Conservation (phyloP, 2,329 filamentous ascomycete genomes). For the Epichloe bromicola region DNA sequence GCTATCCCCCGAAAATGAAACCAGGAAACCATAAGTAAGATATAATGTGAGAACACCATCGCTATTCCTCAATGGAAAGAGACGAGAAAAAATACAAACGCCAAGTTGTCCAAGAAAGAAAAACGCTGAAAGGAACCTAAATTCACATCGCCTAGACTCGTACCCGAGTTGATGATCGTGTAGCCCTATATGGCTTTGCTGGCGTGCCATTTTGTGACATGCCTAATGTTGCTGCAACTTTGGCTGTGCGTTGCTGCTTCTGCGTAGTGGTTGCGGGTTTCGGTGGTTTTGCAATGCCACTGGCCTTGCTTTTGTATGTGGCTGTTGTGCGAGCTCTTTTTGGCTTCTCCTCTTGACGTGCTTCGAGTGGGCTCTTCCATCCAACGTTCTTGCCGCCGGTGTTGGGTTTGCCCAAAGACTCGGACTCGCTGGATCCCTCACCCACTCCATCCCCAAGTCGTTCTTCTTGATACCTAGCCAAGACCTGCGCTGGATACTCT, state of each 20-base stretch:
- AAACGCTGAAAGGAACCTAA: neutral
- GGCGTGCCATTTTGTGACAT: slow-evolving; percentile 23
- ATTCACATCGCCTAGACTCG: slow-evolving; percentile 2
- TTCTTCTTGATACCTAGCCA: slow-evolving; percentile 18
- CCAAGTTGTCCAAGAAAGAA: neutral
- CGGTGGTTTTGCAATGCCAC: slow-evolving; percentile 18
- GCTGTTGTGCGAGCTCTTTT: slow-evolving; percentile 11
- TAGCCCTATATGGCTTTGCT: slow-evolving; percentile 18
- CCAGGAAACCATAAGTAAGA: neutral
- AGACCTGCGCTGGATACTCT: slow-evolving; percentile 21
- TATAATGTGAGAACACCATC: neutral
- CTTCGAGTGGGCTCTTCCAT: slow-evolving; percentile 22
- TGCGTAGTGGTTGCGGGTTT: slow-evolving; percentile 10
- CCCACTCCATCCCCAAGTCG: slow-evolving; percentile 8
- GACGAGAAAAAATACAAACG: neutral
- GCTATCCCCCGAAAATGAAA: neutral
- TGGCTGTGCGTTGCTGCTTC: slow-evolving; percentile 15
- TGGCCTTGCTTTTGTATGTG: slow-evolving; percentile 9
- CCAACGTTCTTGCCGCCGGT: slow-evolving; percentile 18
- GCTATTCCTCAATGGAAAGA: neutral
- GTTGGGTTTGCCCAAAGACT: neutral
- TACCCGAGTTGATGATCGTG: slow-evolving; percentile 13
- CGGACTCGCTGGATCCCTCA: neutral
- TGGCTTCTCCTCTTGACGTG: slow-evolving; percentile 14
- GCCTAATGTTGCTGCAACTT: slow-evolving; percentile 19